phyloP scores from a whole-genome alignment of 345 rosid species.

The Gossypium rotundifolium region DNA sequence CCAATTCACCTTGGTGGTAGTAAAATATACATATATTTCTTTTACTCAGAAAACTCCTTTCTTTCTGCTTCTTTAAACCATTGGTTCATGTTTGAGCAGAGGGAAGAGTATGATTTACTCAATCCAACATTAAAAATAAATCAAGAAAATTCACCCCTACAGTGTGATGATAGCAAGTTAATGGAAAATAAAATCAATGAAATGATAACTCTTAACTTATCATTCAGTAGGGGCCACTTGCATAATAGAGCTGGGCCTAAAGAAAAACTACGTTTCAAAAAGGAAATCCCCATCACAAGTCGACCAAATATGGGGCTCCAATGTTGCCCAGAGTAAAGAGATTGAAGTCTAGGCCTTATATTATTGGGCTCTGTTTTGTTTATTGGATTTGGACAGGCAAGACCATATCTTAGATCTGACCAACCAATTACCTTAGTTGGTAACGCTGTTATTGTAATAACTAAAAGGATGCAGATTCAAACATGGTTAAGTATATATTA shows the following conservation, averaged over 20 bases:
- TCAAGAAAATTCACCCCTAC: not conserved
- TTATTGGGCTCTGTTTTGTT: not conserved
- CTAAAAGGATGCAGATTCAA: no score
- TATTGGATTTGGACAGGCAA: not conserved
- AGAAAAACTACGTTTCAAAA: not conserved
- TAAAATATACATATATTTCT: not conserved
- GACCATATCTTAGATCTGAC: no score
- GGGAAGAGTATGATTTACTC: conserved; percentile 26
- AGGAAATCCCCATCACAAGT: not conserved
- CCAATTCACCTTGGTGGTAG: conserved; percentile 5
- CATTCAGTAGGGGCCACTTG: not conserved
- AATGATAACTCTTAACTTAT: no score
- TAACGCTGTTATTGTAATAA: no score
- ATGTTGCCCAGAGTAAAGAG: not conserved
- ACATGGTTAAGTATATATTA: no score
- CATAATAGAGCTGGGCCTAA: not conserved
- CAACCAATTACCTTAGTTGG: no score
- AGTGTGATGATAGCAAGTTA: not conserved
- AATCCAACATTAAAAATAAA: conserved; percentile 3
- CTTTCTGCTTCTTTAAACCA: not conserved
- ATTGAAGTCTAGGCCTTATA: not conserved
- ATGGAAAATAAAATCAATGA: no score
- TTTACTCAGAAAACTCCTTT: not conserved
- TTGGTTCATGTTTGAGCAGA: conserved; percentile 3
- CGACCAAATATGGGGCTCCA: not conserved